Evolutionary conservation across 306 rosid genomes (phyloP).

Genomic region (Sindora glabra): DNA sequence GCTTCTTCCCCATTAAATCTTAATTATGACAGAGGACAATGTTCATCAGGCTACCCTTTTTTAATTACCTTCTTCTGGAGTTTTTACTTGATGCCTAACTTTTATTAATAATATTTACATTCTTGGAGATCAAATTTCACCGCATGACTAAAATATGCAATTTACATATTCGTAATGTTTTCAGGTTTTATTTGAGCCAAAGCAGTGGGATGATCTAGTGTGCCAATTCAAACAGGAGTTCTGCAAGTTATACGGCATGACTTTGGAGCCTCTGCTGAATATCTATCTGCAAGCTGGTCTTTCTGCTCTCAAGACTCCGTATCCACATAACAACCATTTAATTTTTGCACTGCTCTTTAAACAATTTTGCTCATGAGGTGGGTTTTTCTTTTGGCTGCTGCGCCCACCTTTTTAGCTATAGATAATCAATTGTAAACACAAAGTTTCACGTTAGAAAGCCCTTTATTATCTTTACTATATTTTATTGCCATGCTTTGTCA

Average conservation of each 20-base stretch:
- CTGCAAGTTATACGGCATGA: conserved; percentile 97
- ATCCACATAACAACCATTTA: conserved; percentile 32
- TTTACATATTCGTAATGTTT: conserved; percentile 10
- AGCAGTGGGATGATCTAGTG: conserved; percentile 87
- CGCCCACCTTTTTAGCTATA: not conserved
- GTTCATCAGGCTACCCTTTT: no score
- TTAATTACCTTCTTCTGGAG: not conserved
- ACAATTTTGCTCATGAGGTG: no score
- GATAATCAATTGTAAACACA: no score
- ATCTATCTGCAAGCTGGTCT: conserved; percentile 96
- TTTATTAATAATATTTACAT: not conserved
- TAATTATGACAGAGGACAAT: no score
- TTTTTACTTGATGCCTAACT: not conserved
- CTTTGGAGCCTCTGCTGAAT: conserved; percentile 81
- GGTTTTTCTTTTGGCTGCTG: no score
- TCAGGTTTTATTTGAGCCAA: conserved; percentile 87
- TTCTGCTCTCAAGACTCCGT: conserved; percentile 95
- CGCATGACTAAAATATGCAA: conserved; percentile 7
- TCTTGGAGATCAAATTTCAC: conserved; percentile 11
- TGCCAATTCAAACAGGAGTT: conserved; percentile 90
- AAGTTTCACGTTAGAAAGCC: no score
- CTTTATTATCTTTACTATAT: no score
- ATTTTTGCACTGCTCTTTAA: not conserved
- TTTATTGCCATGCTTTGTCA: no score
- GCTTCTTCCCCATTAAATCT: no score